phyloP scores from a whole-genome alignment of 1,139 yeast species.

The Kluyveromyces sp. region DNA sequence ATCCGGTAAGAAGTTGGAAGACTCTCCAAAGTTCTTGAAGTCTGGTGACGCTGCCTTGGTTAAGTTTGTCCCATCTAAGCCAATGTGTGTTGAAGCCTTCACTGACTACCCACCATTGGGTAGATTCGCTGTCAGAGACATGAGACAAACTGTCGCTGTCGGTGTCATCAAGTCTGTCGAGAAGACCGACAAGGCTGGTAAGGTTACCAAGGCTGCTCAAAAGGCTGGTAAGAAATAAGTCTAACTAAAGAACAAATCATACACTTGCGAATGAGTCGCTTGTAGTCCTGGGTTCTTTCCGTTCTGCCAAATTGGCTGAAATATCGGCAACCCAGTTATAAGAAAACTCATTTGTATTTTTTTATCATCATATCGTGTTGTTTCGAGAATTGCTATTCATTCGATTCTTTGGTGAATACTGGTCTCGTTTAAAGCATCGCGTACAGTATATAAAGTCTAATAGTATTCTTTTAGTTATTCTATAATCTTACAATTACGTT shows the following conservation, averaged over 20 bases:
- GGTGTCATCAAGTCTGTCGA: conserved; percentile 99
- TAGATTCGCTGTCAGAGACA: conserved; percentile 99
- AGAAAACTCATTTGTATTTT: too few species aligned
- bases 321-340: too few species aligned
- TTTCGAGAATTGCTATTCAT: too few species aligned
- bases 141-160: conserved; percentile 99
- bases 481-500: background rate
- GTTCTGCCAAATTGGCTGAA: too few species aligned
- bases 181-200: conserved; percentile 88
- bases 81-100: conserved; percentile 96
- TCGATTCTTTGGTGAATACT: too few species aligned
- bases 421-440: too few species aligned
- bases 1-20: conserved; percentile 84
- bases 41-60: conserved; percentile 94
- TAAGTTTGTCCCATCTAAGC: conserved; percentile 88
- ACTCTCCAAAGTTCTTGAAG: conserved; percentile 78
- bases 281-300: too few species aligned
- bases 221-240: conserved; percentile 94
- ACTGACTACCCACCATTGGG: conserved; percentile 98
- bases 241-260: conserved; percentile 6
- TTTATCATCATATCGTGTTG: conserved; percentile 7
- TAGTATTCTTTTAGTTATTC: background rate
- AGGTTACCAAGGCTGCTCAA: conserved; percentile 99
- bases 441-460: background rate
- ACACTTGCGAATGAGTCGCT: conserved; percentile 3